Conservation (phyloP, 1,284 basidiomycete species). For the Hemileia vastatrix region DNA sequence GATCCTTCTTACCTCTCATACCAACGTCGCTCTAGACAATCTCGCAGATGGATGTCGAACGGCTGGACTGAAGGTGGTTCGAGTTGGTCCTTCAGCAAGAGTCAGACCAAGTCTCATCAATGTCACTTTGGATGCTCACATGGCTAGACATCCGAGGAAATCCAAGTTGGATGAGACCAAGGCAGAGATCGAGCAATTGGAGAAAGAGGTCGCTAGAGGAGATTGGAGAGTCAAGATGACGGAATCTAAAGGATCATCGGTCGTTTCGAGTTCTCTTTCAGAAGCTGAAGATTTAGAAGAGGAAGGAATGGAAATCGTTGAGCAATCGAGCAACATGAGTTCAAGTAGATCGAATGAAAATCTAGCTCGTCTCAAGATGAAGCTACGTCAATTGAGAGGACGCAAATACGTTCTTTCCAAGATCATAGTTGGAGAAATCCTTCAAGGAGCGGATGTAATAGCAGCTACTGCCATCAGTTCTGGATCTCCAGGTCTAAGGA, state of each 20-base stretch:
- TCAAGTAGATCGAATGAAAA: slow-evolving; percentile 33
- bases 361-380: too few relatives aligned
- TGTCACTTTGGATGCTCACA: slow-evolving; percentile 59
- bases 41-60: slow-evolving; percentile 58
- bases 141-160: slow-evolving; percentile 57
- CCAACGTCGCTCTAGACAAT: slow-evolving; percentile 89
- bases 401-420: too few relatives aligned
- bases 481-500: slow-evolving; percentile 33
- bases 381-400: slow-evolving; percentile 31
- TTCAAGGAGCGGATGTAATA: slow-evolving; percentile 62
- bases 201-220: slow-evolving; percentile 19
- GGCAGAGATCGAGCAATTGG: slow-evolving; percentile 34
- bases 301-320: slow-evolving; percentile 19
- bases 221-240: background rate
- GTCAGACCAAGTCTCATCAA: slow-evolving; percentile 54
- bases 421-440: slow-evolving; percentile 49
- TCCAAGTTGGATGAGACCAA: slow-evolving; percentile 48
- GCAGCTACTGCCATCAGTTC: slow-evolving; percentile 20
- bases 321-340: slow-evolving; percentile 8
- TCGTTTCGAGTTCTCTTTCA: background rate
- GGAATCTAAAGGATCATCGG: too few relatives aligned
- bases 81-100: slow-evolving; percentile 60
- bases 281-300: slow-evolving; percentile 33
- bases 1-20: slow-evolving; percentile 79
- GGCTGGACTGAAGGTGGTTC: slow-evolving; percentile 61